Evolutionary conservation across 805 yeast species (phyloP).

Genomic region (Lachancea sp.): DNA sequence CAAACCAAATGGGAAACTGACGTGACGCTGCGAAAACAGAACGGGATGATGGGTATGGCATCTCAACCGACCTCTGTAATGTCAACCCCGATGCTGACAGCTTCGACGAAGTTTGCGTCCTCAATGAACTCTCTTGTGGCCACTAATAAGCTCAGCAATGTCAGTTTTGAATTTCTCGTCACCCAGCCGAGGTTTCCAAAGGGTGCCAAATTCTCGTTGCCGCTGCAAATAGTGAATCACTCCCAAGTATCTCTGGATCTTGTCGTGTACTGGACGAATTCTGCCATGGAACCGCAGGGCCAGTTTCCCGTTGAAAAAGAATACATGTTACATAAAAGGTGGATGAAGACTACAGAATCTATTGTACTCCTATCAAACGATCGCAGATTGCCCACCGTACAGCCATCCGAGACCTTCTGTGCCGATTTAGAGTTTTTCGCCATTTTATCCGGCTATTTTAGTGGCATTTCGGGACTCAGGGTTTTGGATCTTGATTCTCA

Average conservation of each 20-base stretch:
- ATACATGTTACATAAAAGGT: conserved; percentile 20
- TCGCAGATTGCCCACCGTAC: conserved; percentile 26
- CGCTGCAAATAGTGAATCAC: conserved; percentile 26
- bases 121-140: conserved; percentile 19
- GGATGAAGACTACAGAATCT: conserved; percentile 24
- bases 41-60: conserved; percentile 2
- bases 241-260: conserved; percentile 23
- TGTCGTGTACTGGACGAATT: conserved; percentile 22
- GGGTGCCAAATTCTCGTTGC: conserved; percentile 23
- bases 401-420: conserved; percentile 25
- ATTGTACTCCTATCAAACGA: conserved; percentile 31
- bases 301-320: conserved; percentile 21
- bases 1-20: conserved; percentile 31
- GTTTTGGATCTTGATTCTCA: conserved; percentile 27
- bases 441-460: conserved; percentile 27
- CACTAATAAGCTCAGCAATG: conserved; percentile 19
- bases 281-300: conserved; percentile 8
- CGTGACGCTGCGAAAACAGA: conserved; percentile 23
- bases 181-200: conserved; percentile 16
- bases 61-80: conserved; percentile 11
- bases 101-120: conserved; percentile 9
- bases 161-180: conserved; percentile 25
- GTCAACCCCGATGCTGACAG: conserved; percentile 13
- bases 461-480: conserved; percentile 29
- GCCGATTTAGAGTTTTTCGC: conserved; percentile 28